A percentile compares a stretch with the other conserved stretches of the same genome.
Evolutionary conservation across 2,329 filamentous ascomycete genomes (phyloP).

Genomic region (Colletotrichum sp.): DNA sequence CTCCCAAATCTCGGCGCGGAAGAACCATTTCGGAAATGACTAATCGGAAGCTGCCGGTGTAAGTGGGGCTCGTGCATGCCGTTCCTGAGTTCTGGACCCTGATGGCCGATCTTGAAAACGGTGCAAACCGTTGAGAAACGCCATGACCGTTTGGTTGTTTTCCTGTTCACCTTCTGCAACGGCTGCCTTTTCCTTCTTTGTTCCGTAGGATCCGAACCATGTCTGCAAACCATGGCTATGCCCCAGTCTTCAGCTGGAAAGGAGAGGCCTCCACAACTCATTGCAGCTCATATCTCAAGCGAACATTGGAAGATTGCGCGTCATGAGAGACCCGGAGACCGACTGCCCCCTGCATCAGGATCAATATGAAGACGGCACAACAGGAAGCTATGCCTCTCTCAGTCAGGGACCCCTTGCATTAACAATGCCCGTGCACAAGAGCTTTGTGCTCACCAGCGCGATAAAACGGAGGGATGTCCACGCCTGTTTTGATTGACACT

Average conservation of each 20-base stretch:
- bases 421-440: not conserved
- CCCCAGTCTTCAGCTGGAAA: not conserved
- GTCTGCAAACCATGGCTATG: not conserved
- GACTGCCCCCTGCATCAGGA: not conserved
- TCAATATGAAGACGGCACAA: not conserved
- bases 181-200: not conserved
- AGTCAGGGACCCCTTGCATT: not conserved
- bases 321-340: constrained; percentile 19
- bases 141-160: not conserved
- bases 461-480: not conserved
- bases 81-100: not conserved
- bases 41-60: not conserved
- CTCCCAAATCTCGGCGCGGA: constrained; percentile 14
- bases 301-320: not conserved
- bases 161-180: not conserved
- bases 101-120: not conserved
- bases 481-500: not conserved
- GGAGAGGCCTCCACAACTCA: not conserved
- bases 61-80: not conserved
- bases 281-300: constrained; percentile 4
- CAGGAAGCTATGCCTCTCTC: not conserved
- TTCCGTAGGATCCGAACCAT: not conserved
- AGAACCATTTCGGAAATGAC: not conserved
- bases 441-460: not conserved
- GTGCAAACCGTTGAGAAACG: not conserved